A percentile compares a stretch with the other conserved stretches of the same genome.
Evolutionary conservation across 345 rosid species (phyloP).

Genomic region (Stellera chamaejasme): DNA sequence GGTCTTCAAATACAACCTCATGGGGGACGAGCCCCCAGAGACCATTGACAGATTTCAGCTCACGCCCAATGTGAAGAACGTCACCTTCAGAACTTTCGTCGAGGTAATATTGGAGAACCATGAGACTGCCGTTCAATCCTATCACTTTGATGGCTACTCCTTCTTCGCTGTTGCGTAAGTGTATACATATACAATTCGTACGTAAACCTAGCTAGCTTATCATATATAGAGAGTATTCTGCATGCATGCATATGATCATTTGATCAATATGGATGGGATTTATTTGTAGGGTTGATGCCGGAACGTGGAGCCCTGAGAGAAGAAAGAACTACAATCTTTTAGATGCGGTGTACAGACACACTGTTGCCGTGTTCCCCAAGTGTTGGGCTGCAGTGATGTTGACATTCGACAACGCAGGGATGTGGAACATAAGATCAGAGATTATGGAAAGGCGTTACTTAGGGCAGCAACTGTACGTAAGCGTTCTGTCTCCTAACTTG

Average conservation of each 20-base stretch:
- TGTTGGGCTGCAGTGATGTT: constrained; percentile 81
- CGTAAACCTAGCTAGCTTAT: no score
- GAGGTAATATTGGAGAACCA: constrained; percentile 73
- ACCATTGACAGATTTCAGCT: constrained; percentile 14
- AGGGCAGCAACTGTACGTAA: constrained; percentile 68
- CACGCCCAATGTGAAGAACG: constrained; percentile 41
- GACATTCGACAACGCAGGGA: constrained; percentile 82
- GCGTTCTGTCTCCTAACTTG: constrained; percentile 53
- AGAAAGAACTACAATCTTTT: constrained; percentile 69
- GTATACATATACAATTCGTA: constrained; percentile 6
- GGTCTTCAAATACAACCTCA: constrained; percentile 42
- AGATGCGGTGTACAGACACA: constrained; percentile 79
- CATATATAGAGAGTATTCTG: constrained; percentile 17
- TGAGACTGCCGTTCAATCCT: constrained; percentile 58
- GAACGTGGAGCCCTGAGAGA: constrained; percentile 78
- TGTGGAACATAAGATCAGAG: constrained; percentile 88
- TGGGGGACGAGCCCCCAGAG: constrained; percentile 33
- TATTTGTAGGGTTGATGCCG: constrained; percentile 52
- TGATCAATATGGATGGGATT: neutral
- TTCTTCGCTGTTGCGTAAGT: constrained; percentile 77
- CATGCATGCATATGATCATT: neutral
- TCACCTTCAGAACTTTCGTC: constrained; percentile 54
- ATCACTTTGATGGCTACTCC: constrained; percentile 62
- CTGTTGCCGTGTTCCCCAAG: constrained; percentile 74
- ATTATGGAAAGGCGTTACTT: constrained; percentile 52